Base-by-base conservation (phyloP, 2,329 filamentous ascomycete species). In the Ilyonectria destructans region DNA sequence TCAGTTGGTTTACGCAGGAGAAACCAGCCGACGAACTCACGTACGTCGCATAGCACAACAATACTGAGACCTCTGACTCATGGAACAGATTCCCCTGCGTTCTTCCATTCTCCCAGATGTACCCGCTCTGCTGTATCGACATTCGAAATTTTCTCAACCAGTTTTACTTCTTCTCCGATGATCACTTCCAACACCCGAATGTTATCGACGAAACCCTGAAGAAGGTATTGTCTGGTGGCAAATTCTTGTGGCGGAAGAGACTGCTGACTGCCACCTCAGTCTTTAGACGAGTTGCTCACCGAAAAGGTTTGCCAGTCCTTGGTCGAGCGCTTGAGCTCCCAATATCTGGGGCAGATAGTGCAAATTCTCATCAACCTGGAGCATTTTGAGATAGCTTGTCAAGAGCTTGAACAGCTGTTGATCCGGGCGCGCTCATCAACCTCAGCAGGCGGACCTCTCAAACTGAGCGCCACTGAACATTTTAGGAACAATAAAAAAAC, bases 61-160 rank as follows among this genome's bases (percentile, higher is more conserved):
- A 19, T 7, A 54, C 31, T 13, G 15, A 35, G 33, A 15, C 5
- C 7, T 21, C 69, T 71, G 29, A 77, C 52, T 23, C 43, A 51
- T 43, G 29, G 21, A 49, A 8, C 69, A 95, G 93, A 13, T 97
- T 97, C 79, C 97, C 96, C 6, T 97, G 93, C 74, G 94, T 98
- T n/a, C 85, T 99, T 1, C 97, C 96, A 1, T 99, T 99, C 80
- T 98, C 95, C 13, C 95, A 98, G 76, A 99, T 99, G 96, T 99
- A 99, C 79, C 96, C 96, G 1, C 87, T 98, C 35, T 98, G 96
- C 82, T 99, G 96, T 84, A 98, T 98, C 79, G 95, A 98, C 77
- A 98, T 99, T 75, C 90, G 96, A 46, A 98, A 98, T 80, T 98
- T 99, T 80, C 85, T 98, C 67, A 98, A 98, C 80, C 95, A 98